A percentile compares a stretch with the other conserved stretches of the same genome.
Evolutionary conservation across 2,329 filamentous ascomycete species (phyloP).

Genomic region (Tolypocladium ophioglossoides): DNA sequence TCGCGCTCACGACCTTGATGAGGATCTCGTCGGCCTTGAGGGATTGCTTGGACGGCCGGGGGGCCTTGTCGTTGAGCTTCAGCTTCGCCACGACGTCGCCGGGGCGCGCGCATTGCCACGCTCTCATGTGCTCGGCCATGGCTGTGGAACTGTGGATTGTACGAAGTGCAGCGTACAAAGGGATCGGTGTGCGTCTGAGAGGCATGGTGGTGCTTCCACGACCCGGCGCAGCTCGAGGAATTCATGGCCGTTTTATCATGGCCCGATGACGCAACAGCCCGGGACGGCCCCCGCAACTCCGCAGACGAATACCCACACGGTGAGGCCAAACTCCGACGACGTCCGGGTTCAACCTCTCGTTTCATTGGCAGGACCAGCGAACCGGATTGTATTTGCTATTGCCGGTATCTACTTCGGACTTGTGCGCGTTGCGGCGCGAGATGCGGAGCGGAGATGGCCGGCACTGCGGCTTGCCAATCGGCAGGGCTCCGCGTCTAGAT

Average conservation of each 20-base stretch:
- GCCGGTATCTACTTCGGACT: too few relatives aligned
- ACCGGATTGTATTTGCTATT: too few relatives aligned
- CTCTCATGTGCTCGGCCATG: constrained; percentile 15
- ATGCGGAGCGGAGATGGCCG: too few relatives aligned
- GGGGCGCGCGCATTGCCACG: constrained; percentile 16
- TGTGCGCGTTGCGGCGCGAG: too few relatives aligned
- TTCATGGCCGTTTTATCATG: not conserved
- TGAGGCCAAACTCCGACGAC: too few relatives aligned
- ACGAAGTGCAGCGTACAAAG: not conserved
- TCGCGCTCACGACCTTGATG: constrained; percentile 30
- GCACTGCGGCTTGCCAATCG: too few relatives aligned
- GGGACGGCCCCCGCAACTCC: too few relatives aligned
- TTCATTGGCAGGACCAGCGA: too few relatives aligned
- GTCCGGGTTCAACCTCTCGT: too few relatives aligned
- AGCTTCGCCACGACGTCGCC: constrained; percentile 14
- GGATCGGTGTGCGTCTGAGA: not conserved
- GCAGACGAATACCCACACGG: too few relatives aligned
- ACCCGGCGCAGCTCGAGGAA: not conserved
- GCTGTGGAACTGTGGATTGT: not conserved
- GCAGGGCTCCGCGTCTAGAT: too few relatives aligned
- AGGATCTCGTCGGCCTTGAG: constrained; percentile 24
- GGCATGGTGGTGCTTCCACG: not conserved
- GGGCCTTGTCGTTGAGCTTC: constrained; percentile 7
- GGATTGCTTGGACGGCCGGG: constrained; percentile 2
- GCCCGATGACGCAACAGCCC: too few relatives aligned